A percentile compares a stretch with the other conserved stretches of the same genome.
Conservation (phyloP, 179 eudicot species). For the Spinacia oleracea region DNA sequence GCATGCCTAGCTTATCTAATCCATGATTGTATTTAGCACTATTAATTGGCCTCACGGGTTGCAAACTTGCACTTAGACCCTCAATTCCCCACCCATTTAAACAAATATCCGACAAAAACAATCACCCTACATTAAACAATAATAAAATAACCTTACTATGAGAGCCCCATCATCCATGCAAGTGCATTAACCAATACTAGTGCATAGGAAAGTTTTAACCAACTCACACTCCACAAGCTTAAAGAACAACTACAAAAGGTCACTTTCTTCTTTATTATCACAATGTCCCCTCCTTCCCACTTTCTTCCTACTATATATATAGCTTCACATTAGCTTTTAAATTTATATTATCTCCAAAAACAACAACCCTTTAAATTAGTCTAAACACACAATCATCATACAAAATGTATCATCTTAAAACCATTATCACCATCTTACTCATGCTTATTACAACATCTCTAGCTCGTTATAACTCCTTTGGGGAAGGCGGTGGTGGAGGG, state of each 20-base stretch:
- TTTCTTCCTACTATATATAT: constrained; percentile 6
- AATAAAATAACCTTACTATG: background rate
- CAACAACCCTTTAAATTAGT: background rate
- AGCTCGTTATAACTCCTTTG: background rate
- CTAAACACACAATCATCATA: background rate
- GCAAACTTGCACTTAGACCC: background rate
- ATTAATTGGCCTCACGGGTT: constrained; percentile 23
- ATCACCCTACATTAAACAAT: background rate
- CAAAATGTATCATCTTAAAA: constrained; percentile 22
- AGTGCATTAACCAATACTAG: constrained; percentile 14
- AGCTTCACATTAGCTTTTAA: constrained; percentile 3
- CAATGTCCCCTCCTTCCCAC: background rate
- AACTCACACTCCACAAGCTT: constrained; percentile 21
- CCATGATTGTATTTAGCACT: too few relatives aligned
- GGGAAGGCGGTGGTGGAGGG: background rate
- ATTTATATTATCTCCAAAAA: background rate
- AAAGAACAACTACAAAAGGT: background rate
- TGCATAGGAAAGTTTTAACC: constrained; percentile 16
- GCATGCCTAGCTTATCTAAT: too few relatives aligned
- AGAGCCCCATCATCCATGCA: constrained; percentile 13
- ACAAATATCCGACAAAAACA: background rate
- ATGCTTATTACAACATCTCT: background rate
- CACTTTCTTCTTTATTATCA: constrained; percentile 2
- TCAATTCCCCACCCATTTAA: constrained; percentile 10
- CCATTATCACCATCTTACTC: background rate